phyloP scores from a whole-genome alignment of 2,329 filamentous ascomycete species.

The Pyricularia pennisetigena region DNA sequence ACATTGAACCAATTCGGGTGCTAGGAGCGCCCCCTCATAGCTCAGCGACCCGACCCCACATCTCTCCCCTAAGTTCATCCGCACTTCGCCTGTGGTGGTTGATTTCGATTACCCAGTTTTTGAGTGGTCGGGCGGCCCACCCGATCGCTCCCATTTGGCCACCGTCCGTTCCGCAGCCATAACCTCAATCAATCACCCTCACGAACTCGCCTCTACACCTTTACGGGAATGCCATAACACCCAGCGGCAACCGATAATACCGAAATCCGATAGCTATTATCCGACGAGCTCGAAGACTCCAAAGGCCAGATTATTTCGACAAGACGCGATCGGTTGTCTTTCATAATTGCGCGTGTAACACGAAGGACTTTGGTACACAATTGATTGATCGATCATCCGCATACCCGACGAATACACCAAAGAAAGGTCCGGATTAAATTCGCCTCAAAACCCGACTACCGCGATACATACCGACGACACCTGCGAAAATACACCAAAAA shows the following conservation, averaged over 20 bases:
- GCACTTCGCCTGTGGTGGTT: not conserved
- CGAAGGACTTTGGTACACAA: not conserved
- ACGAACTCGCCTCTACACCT: not conserved
- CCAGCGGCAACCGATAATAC: not conserved
- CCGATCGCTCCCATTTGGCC: not conserved
- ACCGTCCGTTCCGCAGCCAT: not conserved
- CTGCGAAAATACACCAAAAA: not conserved
- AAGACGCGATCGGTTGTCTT: not conserved
- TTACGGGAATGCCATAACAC: not conserved
- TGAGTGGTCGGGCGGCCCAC: not conserved
- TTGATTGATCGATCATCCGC: not conserved
- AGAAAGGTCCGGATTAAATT: not conserved
- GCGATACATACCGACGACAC: not conserved
- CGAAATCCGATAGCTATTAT: not conserved
- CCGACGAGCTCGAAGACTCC: not conserved
- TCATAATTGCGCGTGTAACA: not conserved
- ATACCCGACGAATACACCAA: not conserved
- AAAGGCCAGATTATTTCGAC: not conserved
- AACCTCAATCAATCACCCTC: not conserved
- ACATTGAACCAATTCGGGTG: not conserved
- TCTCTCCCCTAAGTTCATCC: not conserved
- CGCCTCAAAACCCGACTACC: not conserved
- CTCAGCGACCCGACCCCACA: not conserved
- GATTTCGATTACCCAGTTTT: not conserved
- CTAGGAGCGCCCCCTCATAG: not conserved